These are phyloP conservation scores for Pleurostoma richardsiae DNA, from an alignment of 2,329 filamentous ascomycete species.

Conservation along the genomic window DNA sequence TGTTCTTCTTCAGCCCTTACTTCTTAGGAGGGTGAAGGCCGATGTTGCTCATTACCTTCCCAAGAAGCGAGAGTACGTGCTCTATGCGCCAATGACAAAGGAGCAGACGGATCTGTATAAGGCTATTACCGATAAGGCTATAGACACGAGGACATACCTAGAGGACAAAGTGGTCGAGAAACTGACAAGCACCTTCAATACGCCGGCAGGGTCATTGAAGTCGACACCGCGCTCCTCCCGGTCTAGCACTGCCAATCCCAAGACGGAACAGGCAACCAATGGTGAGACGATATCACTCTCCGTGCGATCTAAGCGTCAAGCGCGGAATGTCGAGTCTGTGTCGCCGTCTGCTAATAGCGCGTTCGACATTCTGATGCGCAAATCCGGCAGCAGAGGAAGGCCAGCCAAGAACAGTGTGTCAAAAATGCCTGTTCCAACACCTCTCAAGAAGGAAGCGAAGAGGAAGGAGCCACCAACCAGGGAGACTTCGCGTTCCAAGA, in stretches of 20 bases:
- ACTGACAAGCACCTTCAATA: slow-evolving; percentile 48
- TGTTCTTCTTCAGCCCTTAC: slow-evolving; percentile 83
- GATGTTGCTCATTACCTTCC: slow-evolving; percentile 91
- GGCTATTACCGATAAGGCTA: slow-evolving; percentile 50
- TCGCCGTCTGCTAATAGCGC: slow-evolving; percentile 32
- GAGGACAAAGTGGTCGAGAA: slow-evolving; percentile 72
- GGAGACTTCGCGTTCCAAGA: slow-evolving; percentile 52
- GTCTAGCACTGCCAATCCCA: slow-evolving; percentile 23
- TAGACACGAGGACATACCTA: slow-evolving; percentile 67
- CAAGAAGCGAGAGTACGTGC: slow-evolving; percentile 92
- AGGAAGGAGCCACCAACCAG: slow-evolving; percentile 27
- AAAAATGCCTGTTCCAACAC: slow-evolving; percentile 4
- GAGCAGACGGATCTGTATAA: slow-evolving; percentile 90
- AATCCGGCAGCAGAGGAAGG: slow-evolving; percentile 17
- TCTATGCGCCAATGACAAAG: slow-evolving; percentile 86
- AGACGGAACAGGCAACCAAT: slow-evolving; percentile 9
- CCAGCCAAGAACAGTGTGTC: slow-evolving; percentile 14
- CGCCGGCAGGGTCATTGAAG: slow-evolving; percentile 26
- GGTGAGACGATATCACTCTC: slow-evolving; percentile 20
- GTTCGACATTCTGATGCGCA: slow-evolving; percentile 50
- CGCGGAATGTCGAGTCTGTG: slow-evolving; percentile 18
- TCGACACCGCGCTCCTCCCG: slow-evolving; percentile 32
- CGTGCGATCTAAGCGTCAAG: slow-evolving; percentile 28
- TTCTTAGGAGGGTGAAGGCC: slow-evolving; percentile 83
- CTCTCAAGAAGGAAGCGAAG: slow-evolving; percentile 18